Conservation (phyloP, 1,284 basidiomycete genomes). For the Kalmanozyma brasiliensis region DNA sequence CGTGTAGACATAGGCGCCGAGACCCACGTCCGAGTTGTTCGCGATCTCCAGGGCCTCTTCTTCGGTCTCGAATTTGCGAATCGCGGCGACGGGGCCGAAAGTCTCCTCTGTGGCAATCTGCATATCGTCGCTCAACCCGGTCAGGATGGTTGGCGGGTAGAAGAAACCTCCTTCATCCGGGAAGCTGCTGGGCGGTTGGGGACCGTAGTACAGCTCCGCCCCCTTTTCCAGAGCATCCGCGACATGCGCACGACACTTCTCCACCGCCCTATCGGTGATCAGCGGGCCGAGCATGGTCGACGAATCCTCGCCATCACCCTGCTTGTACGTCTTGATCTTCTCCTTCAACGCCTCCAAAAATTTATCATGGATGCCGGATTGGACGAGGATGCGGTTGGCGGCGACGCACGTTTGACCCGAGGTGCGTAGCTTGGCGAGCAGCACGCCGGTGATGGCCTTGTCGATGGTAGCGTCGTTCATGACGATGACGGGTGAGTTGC, state of each 20-base stretch:
- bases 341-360: conserved; percentile 27
- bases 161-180: conserved; percentile 41
- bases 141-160: conserved; percentile 58
- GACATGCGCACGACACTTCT: conserved; percentile 42
- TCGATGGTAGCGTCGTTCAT: conserved; percentile 76
- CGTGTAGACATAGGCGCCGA: conserved; percentile 53
- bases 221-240: conserved; percentile 36
- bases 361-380: conserved; percentile 39
- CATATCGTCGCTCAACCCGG: conserved; percentile 45
- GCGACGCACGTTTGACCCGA: conserved; percentile 50
- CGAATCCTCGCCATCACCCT: conserved; percentile 47
- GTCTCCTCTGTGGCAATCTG: conserved; percentile 56
- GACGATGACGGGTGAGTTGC: conserved; percentile 85
- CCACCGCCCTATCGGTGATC: conserved; percentile 38
- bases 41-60: conserved; percentile 47
- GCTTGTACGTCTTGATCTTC: conserved; percentile 33
- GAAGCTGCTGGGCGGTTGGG: conserved; percentile 3
- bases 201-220: conserved; percentile 37
- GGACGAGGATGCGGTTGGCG: conserved; percentile 48
- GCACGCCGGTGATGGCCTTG: conserved; percentile 52
- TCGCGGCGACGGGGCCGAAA: conserved; percentile 57
- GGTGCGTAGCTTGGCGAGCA: conserved; percentile 44
- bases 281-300: conserved; percentile 29
- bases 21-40: conserved; percentile 48
- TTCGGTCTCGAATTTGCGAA: conserved; percentile 54